Percentiles rank a stretch among this genome's conserved stretches.
Conservation (phyloP, 192 early-diverging fungal genomes). For the Diversispora epigaea region DNA sequence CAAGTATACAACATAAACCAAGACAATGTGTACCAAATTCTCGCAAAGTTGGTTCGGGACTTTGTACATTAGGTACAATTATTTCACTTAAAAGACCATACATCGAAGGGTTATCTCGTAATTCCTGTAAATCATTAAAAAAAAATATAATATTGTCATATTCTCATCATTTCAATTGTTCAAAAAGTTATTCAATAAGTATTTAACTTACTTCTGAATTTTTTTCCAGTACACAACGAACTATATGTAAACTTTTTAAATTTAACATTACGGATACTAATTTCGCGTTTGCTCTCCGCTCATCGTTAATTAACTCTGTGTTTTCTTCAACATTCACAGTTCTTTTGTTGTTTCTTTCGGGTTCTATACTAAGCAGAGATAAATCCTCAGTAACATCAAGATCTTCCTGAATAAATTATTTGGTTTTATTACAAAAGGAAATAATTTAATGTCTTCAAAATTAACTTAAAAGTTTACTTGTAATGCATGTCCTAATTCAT, state of each 20-base stretch:
- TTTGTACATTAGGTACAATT: constrained; percentile 71
- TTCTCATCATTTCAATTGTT: background rate
- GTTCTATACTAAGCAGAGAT: too few relatives aligned
- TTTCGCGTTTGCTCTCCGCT: background rate
- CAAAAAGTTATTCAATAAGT: background rate
- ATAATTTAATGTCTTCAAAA: background rate
- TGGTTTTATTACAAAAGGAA: background rate
- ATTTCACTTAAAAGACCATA: constrained; percentile 72
- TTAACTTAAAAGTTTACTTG: background rate
- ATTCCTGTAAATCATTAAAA: constrained; percentile 34
- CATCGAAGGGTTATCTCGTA: constrained; percentile 70
- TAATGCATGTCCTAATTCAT: too few relatives aligned
- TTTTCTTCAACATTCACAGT: background rate
- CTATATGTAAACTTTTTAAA: constrained; percentile 9
- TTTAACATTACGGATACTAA: background rate
- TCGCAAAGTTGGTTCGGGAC: constrained; percentile 62
- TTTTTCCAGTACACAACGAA: constrained; percentile 58
- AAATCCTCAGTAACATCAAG: too few relatives aligned
- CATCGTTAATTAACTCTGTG: background rate
- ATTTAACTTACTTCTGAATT: constrained; percentile 56
- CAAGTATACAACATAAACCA: constrained; percentile 73
- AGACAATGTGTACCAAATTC: constrained; percentile 83
- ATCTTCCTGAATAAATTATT: too few relatives aligned
- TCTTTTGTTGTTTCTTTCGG: too few relatives aligned
- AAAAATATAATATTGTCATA: background rate